phyloP scores from a whole-genome alignment of 257 asterid genomes.

The Thymus quinquecostatus region DNA sequence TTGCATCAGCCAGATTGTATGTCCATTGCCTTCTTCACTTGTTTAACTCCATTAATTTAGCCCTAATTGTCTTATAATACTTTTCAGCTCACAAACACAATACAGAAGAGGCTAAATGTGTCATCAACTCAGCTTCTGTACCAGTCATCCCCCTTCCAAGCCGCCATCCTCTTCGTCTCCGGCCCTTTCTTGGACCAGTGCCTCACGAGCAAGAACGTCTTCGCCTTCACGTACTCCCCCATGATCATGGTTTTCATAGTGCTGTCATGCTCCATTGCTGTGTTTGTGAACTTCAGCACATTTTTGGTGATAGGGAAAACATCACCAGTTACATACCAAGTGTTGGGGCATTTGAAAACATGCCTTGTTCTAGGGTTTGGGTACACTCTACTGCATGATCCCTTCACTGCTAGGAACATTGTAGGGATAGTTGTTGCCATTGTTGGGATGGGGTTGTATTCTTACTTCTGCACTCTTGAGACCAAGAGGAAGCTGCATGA shows the following conservation, averaged over 20 bases:
- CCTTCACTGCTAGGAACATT: slow-evolving; percentile 78
- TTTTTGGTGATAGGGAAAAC: slow-evolving; percentile 92
- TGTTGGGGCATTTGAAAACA: slow-evolving; percentile 83
- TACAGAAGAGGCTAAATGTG: slow-evolving; percentile 81
- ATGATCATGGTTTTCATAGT: slow-evolving; percentile 68
- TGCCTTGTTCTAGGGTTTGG: slow-evolving; percentile 87
- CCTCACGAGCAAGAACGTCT: slow-evolving; percentile 74
- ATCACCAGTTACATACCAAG: slow-evolving; percentile 93
- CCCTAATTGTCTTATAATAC: too few species aligned
- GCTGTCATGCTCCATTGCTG: slow-evolving; percentile 84
- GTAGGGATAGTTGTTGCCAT: slow-evolving; percentile 78
- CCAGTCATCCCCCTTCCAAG: slow-evolving; percentile 93
- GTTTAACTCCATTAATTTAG: neutral
- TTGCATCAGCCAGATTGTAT: slow-evolving; percentile 90
- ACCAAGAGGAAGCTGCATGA: slow-evolving; percentile 64
- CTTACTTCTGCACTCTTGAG: slow-evolving; percentile 79
- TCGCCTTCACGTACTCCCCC: slow-evolving; percentile 72
- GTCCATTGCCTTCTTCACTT: neutral
- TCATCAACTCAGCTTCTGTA: slow-evolving; percentile 84
- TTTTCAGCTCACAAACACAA: slow-evolving; percentile 84
- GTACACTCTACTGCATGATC: slow-evolving; percentile 82
- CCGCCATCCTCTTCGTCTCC: slow-evolving; percentile 69
- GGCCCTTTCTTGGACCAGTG: slow-evolving; percentile 81
- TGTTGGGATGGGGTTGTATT: slow-evolving; percentile 82
- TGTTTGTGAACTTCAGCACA: slow-evolving; percentile 90